phyloP scores from a whole-genome alignment of 2,329 filamentous ascomycete genomes.

The Lojkania enalia region DNA sequence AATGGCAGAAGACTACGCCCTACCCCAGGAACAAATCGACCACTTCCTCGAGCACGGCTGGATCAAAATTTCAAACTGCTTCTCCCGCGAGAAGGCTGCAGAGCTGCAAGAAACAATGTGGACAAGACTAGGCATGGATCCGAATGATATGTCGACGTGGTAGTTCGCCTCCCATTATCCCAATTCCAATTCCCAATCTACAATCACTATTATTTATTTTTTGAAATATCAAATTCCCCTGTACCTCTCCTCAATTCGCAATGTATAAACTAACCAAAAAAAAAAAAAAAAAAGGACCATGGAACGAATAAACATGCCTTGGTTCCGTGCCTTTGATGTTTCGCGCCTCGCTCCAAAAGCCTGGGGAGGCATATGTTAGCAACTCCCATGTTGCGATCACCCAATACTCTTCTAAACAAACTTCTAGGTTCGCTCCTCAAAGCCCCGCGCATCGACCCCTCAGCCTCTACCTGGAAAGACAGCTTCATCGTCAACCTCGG shows the following conservation, averaged over 20 bases:
- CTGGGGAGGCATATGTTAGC: conserved; percentile 68
- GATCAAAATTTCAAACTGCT: conserved; percentile 58
- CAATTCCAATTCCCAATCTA: too few relatives aligned
- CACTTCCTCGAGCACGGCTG: conserved; percentile 62
- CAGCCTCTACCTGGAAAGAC: conserved; percentile 65
- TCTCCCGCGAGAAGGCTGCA: conserved; percentile 52
- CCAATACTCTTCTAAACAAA: too few relatives aligned
- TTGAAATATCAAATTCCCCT: too few relatives aligned
- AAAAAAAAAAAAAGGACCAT: too few relatives aligned
- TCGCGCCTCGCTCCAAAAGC: conserved; percentile 64
- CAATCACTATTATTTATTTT: too few relatives aligned
- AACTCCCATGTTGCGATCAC: too few relatives aligned
- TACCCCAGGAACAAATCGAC: conserved; percentile 53
- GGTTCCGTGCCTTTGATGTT: conserved; percentile 59
- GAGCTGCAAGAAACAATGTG: conserved; percentile 59
- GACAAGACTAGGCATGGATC: conserved; percentile 67
- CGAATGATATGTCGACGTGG: conserved; percentile 68
- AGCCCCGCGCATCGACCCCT: conserved; percentile 44
- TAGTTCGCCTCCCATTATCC: conserved; percentile 15
- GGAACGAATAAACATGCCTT: conserved; percentile 66
- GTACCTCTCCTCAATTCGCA: too few relatives aligned
- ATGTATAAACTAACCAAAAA: too few relatives aligned
- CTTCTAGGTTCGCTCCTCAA: conserved; percentile 69
- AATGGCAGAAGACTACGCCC: conserved; percentile 31
- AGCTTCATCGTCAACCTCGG: conserved; percentile 72